Conservation (phyloP, 805 yeast species). For the Huiozyma naganishii region DNA sequence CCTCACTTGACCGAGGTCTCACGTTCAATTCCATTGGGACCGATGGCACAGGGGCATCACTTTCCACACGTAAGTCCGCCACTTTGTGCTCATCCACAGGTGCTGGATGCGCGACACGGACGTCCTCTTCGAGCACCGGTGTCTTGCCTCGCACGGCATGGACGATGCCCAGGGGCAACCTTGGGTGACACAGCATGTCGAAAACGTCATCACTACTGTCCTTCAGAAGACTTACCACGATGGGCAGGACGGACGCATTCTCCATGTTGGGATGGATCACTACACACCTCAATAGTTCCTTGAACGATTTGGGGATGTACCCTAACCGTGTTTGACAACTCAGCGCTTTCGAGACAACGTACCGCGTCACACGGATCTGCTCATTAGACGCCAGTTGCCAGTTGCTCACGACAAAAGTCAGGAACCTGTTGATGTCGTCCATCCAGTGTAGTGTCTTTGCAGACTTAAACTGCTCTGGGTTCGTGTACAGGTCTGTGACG, state of each 20-base stretch:
- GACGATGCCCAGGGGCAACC: conserved; percentile 46
- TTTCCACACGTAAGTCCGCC: background rate
- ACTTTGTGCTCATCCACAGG: background rate
- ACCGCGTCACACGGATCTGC: conserved; percentile 46
- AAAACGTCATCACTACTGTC: conserved; percentile 38
- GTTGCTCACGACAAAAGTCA: conserved; percentile 37
- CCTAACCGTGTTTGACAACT: conserved; percentile 22
- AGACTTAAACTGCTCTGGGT: conserved; percentile 43
- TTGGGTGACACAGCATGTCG: conserved; percentile 59
- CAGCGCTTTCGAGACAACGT: conserved; percentile 31
- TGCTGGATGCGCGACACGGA: background rate
- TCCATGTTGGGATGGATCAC: conserved; percentile 60
- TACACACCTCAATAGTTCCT: conserved; percentile 40
- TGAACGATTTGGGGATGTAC: conserved; percentile 17
- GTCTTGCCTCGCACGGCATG: conserved; percentile 16
- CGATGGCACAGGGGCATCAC: background rate
- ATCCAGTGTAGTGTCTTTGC: conserved; percentile 32
- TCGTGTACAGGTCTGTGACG: conserved; percentile 58
- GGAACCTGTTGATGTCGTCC: conserved; percentile 30
- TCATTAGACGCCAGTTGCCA: conserved; percentile 51
- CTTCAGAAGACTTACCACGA: conserved; percentile 43
- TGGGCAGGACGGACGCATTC: conserved; percentile 57
- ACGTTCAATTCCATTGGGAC: background rate
- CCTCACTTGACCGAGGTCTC: background rate
- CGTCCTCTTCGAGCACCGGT: background rate